Evolutionary conservation across 2,329 filamentous ascomycete genomes (phyloP), one percentile per base, ranked within the genome.

Genomic region (Gliomastix tumulicola): DNA sequence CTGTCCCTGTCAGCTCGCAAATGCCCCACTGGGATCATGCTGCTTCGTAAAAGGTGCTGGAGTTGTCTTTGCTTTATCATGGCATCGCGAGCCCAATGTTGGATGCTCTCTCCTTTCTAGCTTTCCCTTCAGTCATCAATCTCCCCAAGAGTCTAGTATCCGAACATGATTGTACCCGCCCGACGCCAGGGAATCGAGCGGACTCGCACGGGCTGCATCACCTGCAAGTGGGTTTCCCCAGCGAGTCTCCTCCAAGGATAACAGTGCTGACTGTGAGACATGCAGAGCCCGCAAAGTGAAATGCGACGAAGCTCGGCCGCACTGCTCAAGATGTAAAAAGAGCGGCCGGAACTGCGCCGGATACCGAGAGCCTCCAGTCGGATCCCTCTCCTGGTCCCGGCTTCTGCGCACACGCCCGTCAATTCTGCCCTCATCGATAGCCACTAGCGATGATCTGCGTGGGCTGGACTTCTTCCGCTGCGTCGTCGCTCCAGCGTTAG

Each of bases 321-420:
- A 49, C 30, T 78, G 74, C 45, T 53, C 60, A 25, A 62, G 69
- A 28, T 78, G 74, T 48, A 65, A 56, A 4, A 67, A 62, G 15
- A 73, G 71, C 3, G 69, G 71, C 4, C 62, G 72, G 16, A 63
- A 64, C 42, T 78, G 74, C 46, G 69, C 75, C 49, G 74, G 74
- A 36, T 77, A 79, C 28, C 42, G 51, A n/a, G 48, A 56, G n/a
- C 47, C 58, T 17, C 49, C 53, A 6, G 40, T 49, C 0, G 50
- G 47, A 1, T 50, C 49, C 11, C 44, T 47, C 37, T 51, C 54
- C 2, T 65, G 61, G 61, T 50, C 57, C 23, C 51, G 55, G 4
- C 55, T 64, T 13, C 55, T 61, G 6, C 49, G 50, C 7, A 28
- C 49, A 3, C 40, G 41, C 7, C 47, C 44, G 3, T n/a, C n/a